Percentiles rank a stretch among this genome's conserved stretches.
Conservation (phyloP, 225 moss, liverwort and hornwort species). For the Pseudisothecium myosuroides region DNA sequence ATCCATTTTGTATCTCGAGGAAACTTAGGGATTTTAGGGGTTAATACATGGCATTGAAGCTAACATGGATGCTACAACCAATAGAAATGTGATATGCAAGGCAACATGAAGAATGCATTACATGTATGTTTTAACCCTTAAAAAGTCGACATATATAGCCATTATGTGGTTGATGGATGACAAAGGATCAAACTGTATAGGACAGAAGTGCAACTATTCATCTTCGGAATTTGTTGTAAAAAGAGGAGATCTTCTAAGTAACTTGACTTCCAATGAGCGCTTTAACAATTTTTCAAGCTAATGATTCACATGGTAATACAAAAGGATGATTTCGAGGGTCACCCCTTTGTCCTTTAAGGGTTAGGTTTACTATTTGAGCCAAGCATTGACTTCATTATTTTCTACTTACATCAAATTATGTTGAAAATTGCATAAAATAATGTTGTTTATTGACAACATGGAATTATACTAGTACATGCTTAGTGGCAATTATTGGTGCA, state of each 20-base stretch:
- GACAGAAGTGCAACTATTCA: no score
- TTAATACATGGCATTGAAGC: not conserved
- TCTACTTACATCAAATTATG: not conserved
- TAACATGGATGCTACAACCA: not conserved
- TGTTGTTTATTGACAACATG: not conserved
- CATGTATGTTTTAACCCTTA: no score
- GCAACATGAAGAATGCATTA: not conserved
- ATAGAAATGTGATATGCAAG: rapidly evolving
- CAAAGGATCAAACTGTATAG: no score
- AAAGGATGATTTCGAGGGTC: no score
- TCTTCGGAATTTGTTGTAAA: no score
- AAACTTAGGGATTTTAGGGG: rapidly evolving
- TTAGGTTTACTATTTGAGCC: rapidly evolving
- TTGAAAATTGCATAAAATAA: not conserved
- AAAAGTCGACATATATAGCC: no score
- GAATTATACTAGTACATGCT: not conserved
- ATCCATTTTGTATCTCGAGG: rapidly evolving
- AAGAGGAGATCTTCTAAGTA: no score
- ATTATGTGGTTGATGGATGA: no score
- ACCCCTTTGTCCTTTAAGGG: no score
- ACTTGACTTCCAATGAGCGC: no score
- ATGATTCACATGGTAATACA: no score
- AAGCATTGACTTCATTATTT: not conserved
- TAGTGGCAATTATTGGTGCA: not conserved
- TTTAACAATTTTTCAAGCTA: no score